Base-by-base conservation (phyloP, 306 rosid species). In the Rosa multiflora region DNA sequence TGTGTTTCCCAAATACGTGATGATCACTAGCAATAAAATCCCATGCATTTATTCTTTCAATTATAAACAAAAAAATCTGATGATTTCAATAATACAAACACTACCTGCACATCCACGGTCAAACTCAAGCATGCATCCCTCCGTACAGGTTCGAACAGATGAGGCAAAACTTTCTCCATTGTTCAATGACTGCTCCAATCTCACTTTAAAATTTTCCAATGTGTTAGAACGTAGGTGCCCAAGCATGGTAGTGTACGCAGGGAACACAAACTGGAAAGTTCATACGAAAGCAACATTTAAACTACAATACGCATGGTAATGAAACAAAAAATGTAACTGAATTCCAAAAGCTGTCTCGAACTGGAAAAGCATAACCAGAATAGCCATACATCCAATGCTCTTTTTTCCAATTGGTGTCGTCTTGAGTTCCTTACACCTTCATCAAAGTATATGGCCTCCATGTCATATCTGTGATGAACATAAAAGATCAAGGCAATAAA, bases 101-200 rank as follows among this genome's bases (percentile, higher is more conserved):
- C 77, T 88, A 94, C 99, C 97, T 81, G 91, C 83, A 87, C 88
- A 87, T 69, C 84, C 88, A 84, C 86, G 83, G 78, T 94, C 95
- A 80, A 94, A 92, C 76, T 84, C 87, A 8, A 75, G 85, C 86
- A 90, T 67, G 74, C 84, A 83, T 75, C 88, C 80, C 37, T 82
- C 81, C 14, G 84, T 72, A 77, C 77, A 88, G 17, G 11, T 82
- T 70, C 74, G 82, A 76, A 84, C 91, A 46, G 94, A 70, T 62
- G 90, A 83, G 73, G 97, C 90, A 68, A 91, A 94, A 64, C 90
- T 92, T 88, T 88, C 97, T 83, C 97, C 97, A 26, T 82, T 83
- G 17, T 80, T 88, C 76, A 92, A 82, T n/a, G 97, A 84, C 64
- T 80, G 87, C 52, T 89, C 94, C 75, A 94, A 83, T 74, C 86